Percentiles rank a stretch among this genome's conserved stretches.
Conservation (phyloP, 768 basidiomycete genomes). For the Amanita muscaria region DNA sequence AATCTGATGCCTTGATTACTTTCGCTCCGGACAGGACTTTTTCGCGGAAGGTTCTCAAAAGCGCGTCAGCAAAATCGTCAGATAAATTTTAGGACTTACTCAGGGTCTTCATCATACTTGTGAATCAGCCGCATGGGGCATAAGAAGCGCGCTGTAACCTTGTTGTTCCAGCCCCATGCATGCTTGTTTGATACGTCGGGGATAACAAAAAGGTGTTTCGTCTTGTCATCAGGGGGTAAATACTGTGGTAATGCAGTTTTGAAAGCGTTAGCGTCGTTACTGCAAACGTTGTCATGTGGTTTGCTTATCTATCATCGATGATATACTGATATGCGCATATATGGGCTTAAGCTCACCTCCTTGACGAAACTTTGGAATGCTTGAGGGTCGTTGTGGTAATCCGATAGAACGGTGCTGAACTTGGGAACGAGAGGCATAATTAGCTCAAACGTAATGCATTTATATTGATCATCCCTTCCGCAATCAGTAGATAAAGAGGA, state of each 20-base stretch:
- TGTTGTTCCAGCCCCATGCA: not conserved
- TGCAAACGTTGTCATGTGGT: not conserved
- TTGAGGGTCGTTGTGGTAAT: not conserved
- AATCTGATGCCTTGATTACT: not conserved
- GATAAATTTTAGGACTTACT: not conserved
- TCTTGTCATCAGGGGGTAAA: not conserved
- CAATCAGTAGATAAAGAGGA: not conserved
- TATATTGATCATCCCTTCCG: not conserved
- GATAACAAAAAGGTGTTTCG: not conserved
- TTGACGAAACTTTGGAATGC: not conserved
- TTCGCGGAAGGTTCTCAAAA: not conserved
- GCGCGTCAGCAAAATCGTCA: not conserved
- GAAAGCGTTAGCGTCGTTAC: not conserved
- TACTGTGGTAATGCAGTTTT: not conserved
- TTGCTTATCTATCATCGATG: not conserved
- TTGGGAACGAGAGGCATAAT: constrained; percentile 2
- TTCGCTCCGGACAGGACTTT: not conserved
- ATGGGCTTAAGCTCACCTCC: not conserved
- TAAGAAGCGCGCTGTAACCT: not conserved
- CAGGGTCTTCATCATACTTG: not conserved
- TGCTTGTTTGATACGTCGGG: not conserved
- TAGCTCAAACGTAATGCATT: not conserved
- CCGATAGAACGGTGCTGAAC: not conserved
- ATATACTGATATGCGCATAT: not conserved
- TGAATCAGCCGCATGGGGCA: not conserved